Evolutionary conservation across 306 rosid species (phyloP).

Genomic region (Adenanthera pavonina): DNA sequence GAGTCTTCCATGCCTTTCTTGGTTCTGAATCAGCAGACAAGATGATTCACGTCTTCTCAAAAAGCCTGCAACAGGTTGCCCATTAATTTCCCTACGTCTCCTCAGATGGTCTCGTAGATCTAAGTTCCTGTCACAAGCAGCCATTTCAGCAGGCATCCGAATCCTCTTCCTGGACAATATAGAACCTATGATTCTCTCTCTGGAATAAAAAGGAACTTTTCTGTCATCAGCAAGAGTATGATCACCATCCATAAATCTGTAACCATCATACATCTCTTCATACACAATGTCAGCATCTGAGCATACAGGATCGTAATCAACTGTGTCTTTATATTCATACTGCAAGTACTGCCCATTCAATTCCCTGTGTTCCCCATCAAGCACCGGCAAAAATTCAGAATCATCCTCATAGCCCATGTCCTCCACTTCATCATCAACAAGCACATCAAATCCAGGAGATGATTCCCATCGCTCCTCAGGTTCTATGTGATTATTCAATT

Average conservation of each 20-base stretch:
- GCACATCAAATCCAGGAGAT: conserved; percentile 89
- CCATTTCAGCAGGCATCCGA: conserved; percentile 48
- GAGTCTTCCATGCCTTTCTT: conserved; percentile 42
- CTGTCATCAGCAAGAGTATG: conserved; percentile 42
- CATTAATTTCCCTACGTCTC: conserved; percentile 55
- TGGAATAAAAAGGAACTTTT: conserved; percentile 40
- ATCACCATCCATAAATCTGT: conserved; percentile 46
- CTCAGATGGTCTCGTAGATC: conserved; percentile 75
- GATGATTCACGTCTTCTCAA: conserved; percentile 55
- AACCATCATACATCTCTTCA: conserved; percentile 50
- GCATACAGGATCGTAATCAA: conserved; percentile 51
- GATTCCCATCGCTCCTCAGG: conserved; percentile 80
- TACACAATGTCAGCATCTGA: conserved; percentile 53
- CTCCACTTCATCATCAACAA: conserved; percentile 61
- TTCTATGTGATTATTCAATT: conserved; percentile 49
- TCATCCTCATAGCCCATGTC: not conserved
- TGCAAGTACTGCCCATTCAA: conserved; percentile 42
- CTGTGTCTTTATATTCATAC: conserved; percentile 51
- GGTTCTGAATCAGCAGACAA: conserved; percentile 40
- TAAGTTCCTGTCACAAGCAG: conserved; percentile 43
- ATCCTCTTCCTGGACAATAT: conserved; percentile 60
- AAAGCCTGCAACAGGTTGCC: conserved; percentile 42
- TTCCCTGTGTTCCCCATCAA: conserved; percentile 6
- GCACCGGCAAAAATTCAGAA: conserved; percentile 10
- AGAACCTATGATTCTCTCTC: conserved; percentile 55